phyloP scores from a whole-genome alignment of 2,329 filamentous ascomycete species.

The Xylariaceae sp. region DNA sequence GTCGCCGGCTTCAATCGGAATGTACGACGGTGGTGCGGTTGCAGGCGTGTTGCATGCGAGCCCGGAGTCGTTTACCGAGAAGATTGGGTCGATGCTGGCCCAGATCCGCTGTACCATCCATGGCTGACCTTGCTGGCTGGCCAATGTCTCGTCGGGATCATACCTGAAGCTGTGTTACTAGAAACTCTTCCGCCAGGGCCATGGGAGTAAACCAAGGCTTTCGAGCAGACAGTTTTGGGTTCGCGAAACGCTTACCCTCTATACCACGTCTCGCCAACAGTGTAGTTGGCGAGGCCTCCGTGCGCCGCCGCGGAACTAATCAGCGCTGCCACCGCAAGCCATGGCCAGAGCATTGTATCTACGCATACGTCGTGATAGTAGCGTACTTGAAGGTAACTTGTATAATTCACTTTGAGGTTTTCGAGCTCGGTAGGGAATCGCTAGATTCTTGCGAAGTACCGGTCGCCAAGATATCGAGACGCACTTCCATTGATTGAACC shows the following conservation, averaged over 20 bases:
- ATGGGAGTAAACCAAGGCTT: too few relatives aligned
- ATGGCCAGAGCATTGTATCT: conserved; percentile 4
- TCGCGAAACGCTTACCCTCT: conserved; percentile 27
- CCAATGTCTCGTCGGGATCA: conserved; percentile 26
- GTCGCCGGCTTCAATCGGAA: conserved; percentile 32
- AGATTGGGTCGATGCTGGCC: conserved; percentile 35
- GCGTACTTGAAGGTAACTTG: too few relatives aligned
- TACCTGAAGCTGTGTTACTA: conserved; percentile 21
- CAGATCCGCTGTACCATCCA: conserved; percentile 36
- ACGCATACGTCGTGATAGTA: too few relatives aligned
- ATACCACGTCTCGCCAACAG: conserved; percentile 37
- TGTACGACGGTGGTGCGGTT: conserved; percentile 30
- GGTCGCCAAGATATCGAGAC: too few relatives aligned
- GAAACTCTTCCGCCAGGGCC: too few relatives aligned
- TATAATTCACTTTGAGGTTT: too few relatives aligned
- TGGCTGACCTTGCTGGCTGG: conserved; percentile 30
- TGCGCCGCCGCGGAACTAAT: conserved; percentile 21
- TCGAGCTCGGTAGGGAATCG: too few relatives aligned
- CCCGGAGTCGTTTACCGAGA: conserved; percentile 26
- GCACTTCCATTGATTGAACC: neutral
- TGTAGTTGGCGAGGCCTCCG: conserved; percentile 36
- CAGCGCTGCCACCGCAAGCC: conserved; percentile 6
- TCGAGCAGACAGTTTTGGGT: too few relatives aligned
- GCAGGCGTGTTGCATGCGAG: conserved; percentile 35
- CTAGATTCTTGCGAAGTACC: too few relatives aligned